phyloP scores from a whole-genome alignment of 306 rosid genomes.

The Vigna radiata region DNA sequence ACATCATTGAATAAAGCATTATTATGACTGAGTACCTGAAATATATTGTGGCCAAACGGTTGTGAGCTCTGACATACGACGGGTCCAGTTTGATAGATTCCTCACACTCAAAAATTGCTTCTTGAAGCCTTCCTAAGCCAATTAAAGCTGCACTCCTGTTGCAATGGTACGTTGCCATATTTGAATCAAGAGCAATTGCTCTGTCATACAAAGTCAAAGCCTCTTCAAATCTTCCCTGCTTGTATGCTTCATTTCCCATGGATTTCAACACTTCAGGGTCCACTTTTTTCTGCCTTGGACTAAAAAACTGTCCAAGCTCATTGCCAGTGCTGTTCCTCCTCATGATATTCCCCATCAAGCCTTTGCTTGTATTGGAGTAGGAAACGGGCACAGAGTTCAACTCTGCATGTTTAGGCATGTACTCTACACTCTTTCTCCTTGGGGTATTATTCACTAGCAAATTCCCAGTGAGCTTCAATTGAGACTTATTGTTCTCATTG shows the following conservation, averaged over 20 bases:
- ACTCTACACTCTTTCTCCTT: slow-evolving; percentile 42
- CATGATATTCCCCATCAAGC: slow-evolving; percentile 74
- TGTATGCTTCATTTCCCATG: slow-evolving; percentile 84
- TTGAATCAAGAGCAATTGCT: slow-evolving; percentile 76
- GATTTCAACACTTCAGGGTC: slow-evolving; percentile 78
- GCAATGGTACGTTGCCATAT: slow-evolving; percentile 72
- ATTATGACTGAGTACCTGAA: slow-evolving; percentile 61
- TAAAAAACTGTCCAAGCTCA: slow-evolving; percentile 46
- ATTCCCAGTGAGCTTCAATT: slow-evolving; percentile 60
- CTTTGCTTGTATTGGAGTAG: slow-evolving; percentile 40
- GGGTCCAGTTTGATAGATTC: slow-evolving; percentile 80
- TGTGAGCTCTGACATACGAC: slow-evolving; percentile 76
- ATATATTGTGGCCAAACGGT: slow-evolving; percentile 80
- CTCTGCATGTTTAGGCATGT: slow-evolving; percentile 42
- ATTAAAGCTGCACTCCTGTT: slow-evolving; percentile 91
- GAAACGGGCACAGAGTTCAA: slow-evolving; percentile 29
- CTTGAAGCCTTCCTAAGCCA: slow-evolving; percentile 66
- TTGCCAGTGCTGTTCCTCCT: slow-evolving; percentile 59
- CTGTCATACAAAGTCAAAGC: slow-evolving; percentile 74
- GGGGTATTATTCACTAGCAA: slow-evolving; percentile 54
- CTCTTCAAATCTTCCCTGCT: slow-evolving; percentile 63
- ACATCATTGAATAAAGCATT: slow-evolving; percentile 6
- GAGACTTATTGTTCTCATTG: slow-evolving; percentile 45
- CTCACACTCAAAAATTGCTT: slow-evolving; percentile 72
- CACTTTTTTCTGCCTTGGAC: slow-evolving; percentile 42